These are phyloP conservation scores for Amphibolis antarctica DNA, from an alignment of 106 monocot species.

Conservation along the genomic window DNA sequence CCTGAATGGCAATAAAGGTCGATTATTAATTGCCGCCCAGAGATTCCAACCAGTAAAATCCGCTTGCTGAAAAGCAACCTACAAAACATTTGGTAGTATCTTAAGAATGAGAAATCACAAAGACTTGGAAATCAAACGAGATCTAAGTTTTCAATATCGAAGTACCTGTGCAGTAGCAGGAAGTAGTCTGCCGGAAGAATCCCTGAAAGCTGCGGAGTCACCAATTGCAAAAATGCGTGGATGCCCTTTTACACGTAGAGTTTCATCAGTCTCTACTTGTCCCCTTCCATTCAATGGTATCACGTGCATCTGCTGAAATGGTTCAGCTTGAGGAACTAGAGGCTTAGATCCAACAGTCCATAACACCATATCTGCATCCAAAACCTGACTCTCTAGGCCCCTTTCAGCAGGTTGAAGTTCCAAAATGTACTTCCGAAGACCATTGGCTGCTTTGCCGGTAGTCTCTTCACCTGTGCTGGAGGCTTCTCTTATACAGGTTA, in stretches of 20 bases:
- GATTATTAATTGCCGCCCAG: conserved; percentile 91
- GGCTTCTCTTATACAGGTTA: conserved; percentile 51
- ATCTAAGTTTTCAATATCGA: not conserved
- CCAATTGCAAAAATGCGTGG: conserved; percentile 90
- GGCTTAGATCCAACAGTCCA: conserved; percentile 94
- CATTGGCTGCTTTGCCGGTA: conserved; percentile 5
- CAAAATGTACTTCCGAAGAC: conserved; percentile 38
- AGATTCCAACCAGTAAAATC: conserved; percentile 96
- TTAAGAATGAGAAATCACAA: not conserved
- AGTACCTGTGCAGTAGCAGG: conserved; percentile 91
- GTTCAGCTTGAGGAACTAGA: conserved; percentile 42
- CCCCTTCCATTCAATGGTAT: conserved; percentile 74
- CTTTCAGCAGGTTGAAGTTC: conserved; percentile 84
- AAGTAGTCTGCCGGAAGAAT: conserved; percentile 59
- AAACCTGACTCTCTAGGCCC: conserved; percentile 42
- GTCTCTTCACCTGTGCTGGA: conserved; percentile 2
- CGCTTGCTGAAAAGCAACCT: conserved; percentile 99
- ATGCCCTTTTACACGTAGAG: conserved; percentile 88
- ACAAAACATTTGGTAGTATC: not conserved
- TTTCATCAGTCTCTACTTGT: conserved; percentile 86
- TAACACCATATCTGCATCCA: conserved; percentile 78
- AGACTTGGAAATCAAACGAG: not conserved
- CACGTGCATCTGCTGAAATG: conserved; percentile 19
- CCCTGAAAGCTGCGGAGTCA: conserved; percentile 84
- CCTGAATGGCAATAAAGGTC: conserved; percentile 95